These are phyloP conservation scores for Persicaria maculosa DNA, from an alignment of 148 eudicot species.

Conservation along the genomic window DNA sequence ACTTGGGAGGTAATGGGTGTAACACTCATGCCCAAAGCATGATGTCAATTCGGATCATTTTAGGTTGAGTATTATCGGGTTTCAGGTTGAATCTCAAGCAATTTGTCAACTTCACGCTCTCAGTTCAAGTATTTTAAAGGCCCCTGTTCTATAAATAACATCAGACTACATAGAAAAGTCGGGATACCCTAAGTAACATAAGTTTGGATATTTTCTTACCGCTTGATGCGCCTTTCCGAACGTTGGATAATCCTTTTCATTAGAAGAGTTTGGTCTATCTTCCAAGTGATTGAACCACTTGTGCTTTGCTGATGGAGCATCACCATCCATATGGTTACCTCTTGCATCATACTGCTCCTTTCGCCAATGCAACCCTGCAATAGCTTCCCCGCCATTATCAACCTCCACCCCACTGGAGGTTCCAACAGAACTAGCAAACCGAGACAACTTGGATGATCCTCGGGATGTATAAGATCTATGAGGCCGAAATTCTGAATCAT, in stretches of 20 bases:
- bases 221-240: conserved; percentile 24
- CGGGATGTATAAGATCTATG: conserved; percentile 38
- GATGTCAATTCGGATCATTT: too few relatives aligned
- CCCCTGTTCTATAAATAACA: too few relatives aligned
- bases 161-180: background rate
- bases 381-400: conserved; percentile 35
- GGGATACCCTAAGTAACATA: background rate
- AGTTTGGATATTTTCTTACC: conserved; percentile 19
- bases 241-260: conserved; percentile 27
- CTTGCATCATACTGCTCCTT: conserved; percentile 28
- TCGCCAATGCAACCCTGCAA: conserved; percentile 28
- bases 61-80: too few relatives aligned
- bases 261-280: conserved; percentile 28
- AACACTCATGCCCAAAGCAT: too few relatives aligned
- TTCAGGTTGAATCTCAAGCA: too few relatives aligned
- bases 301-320: conserved; percentile 25
- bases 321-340: conserved; percentile 26
- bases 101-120: too few relatives aligned
- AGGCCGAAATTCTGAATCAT: conserved; percentile 25
- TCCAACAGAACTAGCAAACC: conserved; percentile 55
- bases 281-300: conserved; percentile 39
- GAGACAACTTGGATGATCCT: conserved; percentile 34
- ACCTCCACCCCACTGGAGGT: conserved; percentile 33
- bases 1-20: too few relatives aligned
- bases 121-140: too few relatives aligned